Percentiles rank a stretch among this genome's conserved stretches.
Evolutionary conservation across 1,284 basidiomycete genomes (phyloP).

Genomic region (Puccinia hordei): DNA sequence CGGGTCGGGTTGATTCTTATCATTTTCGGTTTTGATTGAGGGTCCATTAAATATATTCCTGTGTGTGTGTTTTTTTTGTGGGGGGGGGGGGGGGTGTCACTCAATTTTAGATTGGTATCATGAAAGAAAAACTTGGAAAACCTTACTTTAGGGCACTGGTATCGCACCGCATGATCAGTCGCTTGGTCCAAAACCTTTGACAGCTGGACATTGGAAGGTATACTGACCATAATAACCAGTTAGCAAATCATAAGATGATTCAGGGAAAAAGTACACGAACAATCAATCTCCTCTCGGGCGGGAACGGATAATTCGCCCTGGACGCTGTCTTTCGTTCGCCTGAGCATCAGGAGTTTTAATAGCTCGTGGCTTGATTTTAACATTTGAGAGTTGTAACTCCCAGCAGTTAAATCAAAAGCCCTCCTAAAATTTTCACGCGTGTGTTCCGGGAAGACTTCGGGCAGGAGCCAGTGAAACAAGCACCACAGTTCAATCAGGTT

Average conservation of each 20-base stretch:
- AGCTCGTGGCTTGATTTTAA: conserved; percentile 64
- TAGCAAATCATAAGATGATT: not conserved
- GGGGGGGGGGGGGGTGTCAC: not conserved
- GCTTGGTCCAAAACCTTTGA: conserved; percentile 68
- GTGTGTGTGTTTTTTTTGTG: not conserved
- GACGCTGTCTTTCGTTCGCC: conserved; percentile 66
- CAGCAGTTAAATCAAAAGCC: conserved; percentile 65
- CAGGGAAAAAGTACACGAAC: conserved; percentile 62
- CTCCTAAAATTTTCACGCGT: conserved; percentile 64
- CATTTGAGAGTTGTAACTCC: conserved; percentile 64
- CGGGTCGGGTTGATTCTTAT: conserved; percentile 52
- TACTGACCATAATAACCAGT: conserved; percentile 34
- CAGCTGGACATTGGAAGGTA: conserved; percentile 64
- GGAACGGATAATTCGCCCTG: conserved; percentile 63
- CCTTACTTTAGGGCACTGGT: conserved; percentile 56
- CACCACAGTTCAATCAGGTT: conserved; percentile 65
- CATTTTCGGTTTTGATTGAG: not conserved
- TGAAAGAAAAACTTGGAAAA: not conserved
- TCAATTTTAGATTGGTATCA: not conserved
- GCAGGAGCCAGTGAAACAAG: conserved; percentile 62
- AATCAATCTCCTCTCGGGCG: conserved; percentile 65
- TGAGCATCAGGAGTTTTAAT: conserved; percentile 66
- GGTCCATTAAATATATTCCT: conserved; percentile 20
- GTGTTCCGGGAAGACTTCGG: conserved; percentile 64
- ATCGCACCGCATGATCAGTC: conserved; percentile 64